Evolutionary conservation across 2,329 filamentous ascomycete species (phyloP), one percentile per base, ranked within the genome.

Genomic region (Cladosporium sp.): DNA sequence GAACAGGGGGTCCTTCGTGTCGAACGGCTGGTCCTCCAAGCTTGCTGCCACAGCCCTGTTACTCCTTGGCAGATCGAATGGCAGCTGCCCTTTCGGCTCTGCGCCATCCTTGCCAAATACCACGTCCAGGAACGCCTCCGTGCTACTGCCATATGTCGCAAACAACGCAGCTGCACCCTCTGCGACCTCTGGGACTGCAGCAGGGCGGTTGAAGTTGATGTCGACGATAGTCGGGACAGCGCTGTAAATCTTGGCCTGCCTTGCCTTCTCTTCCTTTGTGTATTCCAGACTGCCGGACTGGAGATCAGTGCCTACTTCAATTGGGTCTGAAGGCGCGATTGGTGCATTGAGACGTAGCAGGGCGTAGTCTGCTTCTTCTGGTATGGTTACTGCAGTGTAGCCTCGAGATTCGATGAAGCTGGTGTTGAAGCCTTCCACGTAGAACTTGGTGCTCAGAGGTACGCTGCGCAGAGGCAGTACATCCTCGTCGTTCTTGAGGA

Each of bases 51-150:
- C 82, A 1, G 82, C 82, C 54, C 73, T 76, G 68, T 78, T 77
- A 6, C 80, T 82, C 12, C 79, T 70, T 0, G 83, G 82, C 38
- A 85, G 64, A 70, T 85, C 82, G 70, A 83, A 83, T 0, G 82
- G 82, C 66, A 84, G 67, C 71, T 75, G 79, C 0, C 82, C 82
- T 65, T 78, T 70, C 0, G 82, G 82, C 14, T 71, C 70, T 8
- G 74, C 76, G 1, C 73, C 75, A 54, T 77, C 73, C 6, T 75
- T 68, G 0, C 75, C 76, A 64, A 83, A 79, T 0, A 82, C 67
- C 0, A 83, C 74, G 65, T 83, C 81, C 4, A 84, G 68, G 65
- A 83, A 81, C 0, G 81, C 81, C 0, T 81, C 77, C 0, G 74
- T 71, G 18, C 76, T 74, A 38, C 77, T 78, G 0, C 81, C 81